These are phyloP conservation scores for Colletotrichum somersetense DNA, from an alignment of 2,329 filamentous ascomycete species.

Conservation along the genomic window DNA sequence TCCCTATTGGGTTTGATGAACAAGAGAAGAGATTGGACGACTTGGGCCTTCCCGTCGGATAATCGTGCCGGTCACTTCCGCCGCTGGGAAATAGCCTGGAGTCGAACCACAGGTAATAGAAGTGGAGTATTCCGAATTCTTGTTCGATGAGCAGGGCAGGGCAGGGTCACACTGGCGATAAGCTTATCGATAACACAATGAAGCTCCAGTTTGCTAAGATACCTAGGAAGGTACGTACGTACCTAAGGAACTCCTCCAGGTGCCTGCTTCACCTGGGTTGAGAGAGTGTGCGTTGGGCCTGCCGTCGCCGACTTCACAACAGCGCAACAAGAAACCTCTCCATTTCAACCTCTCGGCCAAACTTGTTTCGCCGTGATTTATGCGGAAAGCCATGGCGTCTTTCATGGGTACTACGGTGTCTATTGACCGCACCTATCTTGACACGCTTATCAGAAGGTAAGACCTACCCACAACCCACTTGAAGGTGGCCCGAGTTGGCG, in stretches of 20 bases:
- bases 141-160: background rate
- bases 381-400: slow-evolving; percentile 45
- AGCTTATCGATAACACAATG: slow-evolving; percentile 15
- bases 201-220: background rate
- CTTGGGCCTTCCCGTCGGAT: slow-evolving; percentile 21
- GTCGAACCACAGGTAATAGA: background rate
- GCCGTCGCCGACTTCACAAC: slow-evolving; percentile 4
- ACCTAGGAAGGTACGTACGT: background rate
- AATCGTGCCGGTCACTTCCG: slow-evolving; percentile 14
- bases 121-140: background rate
- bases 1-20: slow-evolving; percentile 28
- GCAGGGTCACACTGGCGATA: background rate
- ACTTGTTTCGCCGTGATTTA: slow-evolving; percentile 4
- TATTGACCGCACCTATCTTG: slow-evolving; percentile 71
- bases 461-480: slow-evolving; percentile 42
- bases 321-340: slow-evolving; percentile 13
- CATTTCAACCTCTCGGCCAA: background rate
- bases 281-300: background rate
- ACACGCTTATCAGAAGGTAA: slow-evolving; percentile 72
- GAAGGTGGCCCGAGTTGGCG: background rate
- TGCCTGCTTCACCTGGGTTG: slow-evolving; percentile 11
- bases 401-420: slow-evolving; percentile 46
- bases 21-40: slow-evolving; percentile 23
- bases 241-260: background rate
- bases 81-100: slow-evolving; percentile 6